Evolutionary conservation across 2,329 filamentous ascomycete genomes (phyloP), one percentile per base, ranked within the genome.

Genomic region (Pseudogymnoascus sp.): DNA sequence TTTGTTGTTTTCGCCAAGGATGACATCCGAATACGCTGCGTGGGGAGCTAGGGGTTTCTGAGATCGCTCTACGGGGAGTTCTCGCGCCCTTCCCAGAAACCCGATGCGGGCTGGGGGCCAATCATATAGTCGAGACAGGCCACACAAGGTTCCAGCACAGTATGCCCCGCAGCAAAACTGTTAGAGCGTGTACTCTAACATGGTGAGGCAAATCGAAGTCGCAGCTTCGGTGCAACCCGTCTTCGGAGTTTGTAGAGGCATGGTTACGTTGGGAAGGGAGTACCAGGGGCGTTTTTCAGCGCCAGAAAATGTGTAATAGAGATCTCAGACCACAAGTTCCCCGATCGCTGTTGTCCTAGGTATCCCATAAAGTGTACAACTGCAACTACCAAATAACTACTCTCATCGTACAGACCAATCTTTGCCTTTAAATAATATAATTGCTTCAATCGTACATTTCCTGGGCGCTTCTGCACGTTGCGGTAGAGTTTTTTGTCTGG

Each of bases 1-100:
- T 54, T 54, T 54, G 47, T 54, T 54, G 47, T 54, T 54, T 54
- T 54, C 26, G 47, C 47, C 47, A 54, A 54, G 47, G 47, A 18
- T 54, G 26, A 54, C 47, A 54, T 54, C 47, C 26, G 47, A 54
- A 31, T 54, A 54, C 47, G 47, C 47, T 31, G n/a, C 47, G 47
- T 54, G 47, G 47, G 47, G 47, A 31, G 47, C 7, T 8, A 54
- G 47, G 47, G 47, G 47, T 31, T 16, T 18, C 26, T 23, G 5
- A 31, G 26, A 54, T 54, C 26, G n/a, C 8, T 31, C 4, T 16
- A 16, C 47, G 47, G 47, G 47, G 47, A 54, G 21, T 54, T 54
- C 47, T 54, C n/a, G 47, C 47, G 47, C 47, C 47, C 47, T 51
- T 51, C 47, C 47, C 8, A 31, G 26, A 54, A n/a, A 54, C n/a